Percentiles rank a stretch among this genome's conserved stretches.
phyloP scores from a whole-genome alignment of 1,139 yeast species.

The Chernovozyma aurita region DNA sequence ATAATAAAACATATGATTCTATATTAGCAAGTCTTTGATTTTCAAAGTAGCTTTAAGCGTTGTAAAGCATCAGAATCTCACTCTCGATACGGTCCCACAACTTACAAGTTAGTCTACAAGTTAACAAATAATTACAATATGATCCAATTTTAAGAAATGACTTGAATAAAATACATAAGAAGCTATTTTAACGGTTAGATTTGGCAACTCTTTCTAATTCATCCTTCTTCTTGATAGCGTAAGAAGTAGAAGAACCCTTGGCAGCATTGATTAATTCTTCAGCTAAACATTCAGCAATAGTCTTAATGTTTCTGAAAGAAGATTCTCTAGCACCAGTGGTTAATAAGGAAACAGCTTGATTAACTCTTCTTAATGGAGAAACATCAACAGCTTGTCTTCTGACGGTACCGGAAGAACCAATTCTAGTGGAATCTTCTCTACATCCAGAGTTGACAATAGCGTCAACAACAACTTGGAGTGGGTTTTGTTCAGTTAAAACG shows the following conservation, averaged over 20 bases:
- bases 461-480: conserved; percentile 98
- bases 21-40: too few relatives aligned
- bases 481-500: conserved; percentile 99
- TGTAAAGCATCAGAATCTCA: too few relatives aligned
- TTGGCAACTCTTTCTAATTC: conserved; percentile 99
- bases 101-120: too few relatives aligned
- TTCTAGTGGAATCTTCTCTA: conserved; percentile 99
- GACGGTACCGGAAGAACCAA: conserved; percentile 99
- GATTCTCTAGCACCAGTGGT: conserved; percentile 99
- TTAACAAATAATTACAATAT: conserved; percentile 1
- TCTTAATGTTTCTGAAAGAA: conserved; percentile 99
- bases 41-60: too few relatives aligned
- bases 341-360: conserved; percentile 97
- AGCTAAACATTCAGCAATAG: conserved; percentile 99
- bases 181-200: conserved; percentile 89
- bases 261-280: conserved; percentile 99
- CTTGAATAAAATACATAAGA: conserved; percentile 18
- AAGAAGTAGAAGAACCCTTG: conserved; percentile 99
- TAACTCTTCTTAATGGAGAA: conserved; percentile 99
- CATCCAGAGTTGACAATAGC: conserved; percentile 99
- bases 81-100: too few relatives aligned
- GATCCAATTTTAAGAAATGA: conserved; percentile 14
- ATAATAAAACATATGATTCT: neutral
- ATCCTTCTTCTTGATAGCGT: conserved; percentile 99
- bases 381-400: conserved; percentile 99